phyloP scores from a whole-genome alignment of 805 yeast species.

The Zygosaccharomyces rouxii region DNA sequence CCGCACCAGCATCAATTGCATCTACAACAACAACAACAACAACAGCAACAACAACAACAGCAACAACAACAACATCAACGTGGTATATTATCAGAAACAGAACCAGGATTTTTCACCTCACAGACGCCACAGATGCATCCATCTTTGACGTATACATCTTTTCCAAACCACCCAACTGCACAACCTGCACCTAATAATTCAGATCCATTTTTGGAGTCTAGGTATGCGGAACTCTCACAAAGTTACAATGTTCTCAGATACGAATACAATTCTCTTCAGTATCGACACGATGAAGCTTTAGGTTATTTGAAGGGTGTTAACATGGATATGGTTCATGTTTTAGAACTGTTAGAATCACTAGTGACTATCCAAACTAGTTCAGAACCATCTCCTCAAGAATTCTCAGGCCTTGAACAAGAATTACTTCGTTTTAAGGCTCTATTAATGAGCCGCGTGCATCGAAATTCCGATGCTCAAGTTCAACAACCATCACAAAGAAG shows the following conservation, averaged over 20 bases:
- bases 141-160: slow-evolving; percentile 9
- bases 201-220: slow-evolving; percentile 8
- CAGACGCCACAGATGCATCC: slow-evolving; percentile 10
- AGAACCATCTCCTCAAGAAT: slow-evolving; percentile 12
- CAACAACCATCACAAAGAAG: slow-evolving; percentile 13
- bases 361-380: slow-evolving; percentile 9
- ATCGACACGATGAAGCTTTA: slow-evolving; percentile 45
- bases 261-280: slow-evolving; percentile 41
- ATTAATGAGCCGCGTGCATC: slow-evolving; percentile 9
- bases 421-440: slow-evolving; percentile 10
- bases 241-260: slow-evolving; percentile 38
- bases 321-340: slow-evolving; percentile 47
- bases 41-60: slow-evolving; percentile 10
- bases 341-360: slow-evolving; percentile 43
- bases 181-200: background rate
- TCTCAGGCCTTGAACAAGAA: slow-evolving; percentile 13
- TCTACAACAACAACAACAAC: slow-evolving; percentile 13
- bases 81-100: slow-evolving; percentile 6
- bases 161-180: slow-evolving; percentile 7
- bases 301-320: slow-evolving; percentile 48
- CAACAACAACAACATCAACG: slow-evolving; percentile 8
- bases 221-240: slow-evolving; percentile 38
- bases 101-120: background rate
- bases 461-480: slow-evolving; percentile 7
- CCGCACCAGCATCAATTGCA: slow-evolving; percentile 7